Percentiles rank a stretch among this genome's conserved stretches.
These are phyloP conservation scores for Botrytis paeoniae DNA, from an alignment of 2,329 filamentous ascomycete genomes.

Conservation along the genomic window DNA sequence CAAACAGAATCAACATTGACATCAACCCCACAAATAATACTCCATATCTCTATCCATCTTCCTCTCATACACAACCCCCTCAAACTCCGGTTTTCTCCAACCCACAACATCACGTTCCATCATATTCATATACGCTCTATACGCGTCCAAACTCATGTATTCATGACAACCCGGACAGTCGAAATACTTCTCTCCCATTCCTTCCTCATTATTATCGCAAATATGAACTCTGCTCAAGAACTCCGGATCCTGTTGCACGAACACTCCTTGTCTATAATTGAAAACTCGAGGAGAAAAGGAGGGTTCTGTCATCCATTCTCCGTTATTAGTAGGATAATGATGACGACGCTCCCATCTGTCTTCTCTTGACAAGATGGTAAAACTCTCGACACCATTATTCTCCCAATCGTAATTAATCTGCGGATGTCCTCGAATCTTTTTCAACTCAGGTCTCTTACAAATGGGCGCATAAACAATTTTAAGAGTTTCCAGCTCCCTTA, in stretches of 20 bases:
- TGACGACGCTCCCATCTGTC: neutral
- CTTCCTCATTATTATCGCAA: neutral
- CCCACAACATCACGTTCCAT: neutral
- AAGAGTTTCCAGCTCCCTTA: neutral
- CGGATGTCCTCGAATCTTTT: neutral
- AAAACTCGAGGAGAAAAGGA: neutral
- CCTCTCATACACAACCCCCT: constrained; percentile 6
- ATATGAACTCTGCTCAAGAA: neutral
- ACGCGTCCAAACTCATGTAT: constrained; percentile 2
- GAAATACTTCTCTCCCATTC: neutral
- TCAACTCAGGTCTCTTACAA: neutral
- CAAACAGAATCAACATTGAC: neutral
- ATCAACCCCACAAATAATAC: neutral
- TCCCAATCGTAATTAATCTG: constrained; percentile 1
- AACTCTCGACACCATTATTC: neutral
- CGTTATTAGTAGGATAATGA: neutral
- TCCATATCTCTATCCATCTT: neutral
- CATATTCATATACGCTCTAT: neutral
- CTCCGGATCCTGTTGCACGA: neutral
- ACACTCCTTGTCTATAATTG: neutral
- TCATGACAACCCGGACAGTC: constrained; percentile 11
- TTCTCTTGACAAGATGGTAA: neutral
- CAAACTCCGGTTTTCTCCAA: neutral
- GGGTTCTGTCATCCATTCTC: constrained; percentile 1
- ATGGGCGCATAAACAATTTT: constrained; percentile 13